Conservation (phyloP, 805 yeast species). For the Scheffersomyces coipomensis region DNA sequence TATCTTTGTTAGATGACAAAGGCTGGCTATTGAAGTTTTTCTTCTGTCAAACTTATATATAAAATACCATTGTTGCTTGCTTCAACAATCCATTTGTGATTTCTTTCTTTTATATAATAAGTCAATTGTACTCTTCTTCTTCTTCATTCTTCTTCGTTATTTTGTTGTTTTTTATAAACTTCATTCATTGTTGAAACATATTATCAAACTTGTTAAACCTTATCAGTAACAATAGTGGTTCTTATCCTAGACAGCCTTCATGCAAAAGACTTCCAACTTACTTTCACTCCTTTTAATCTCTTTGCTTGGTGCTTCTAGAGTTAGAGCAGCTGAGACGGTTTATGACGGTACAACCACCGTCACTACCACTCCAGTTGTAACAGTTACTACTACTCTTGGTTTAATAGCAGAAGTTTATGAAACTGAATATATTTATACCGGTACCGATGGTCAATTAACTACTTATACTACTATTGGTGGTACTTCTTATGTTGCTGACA, state of each 20-base stretch:
- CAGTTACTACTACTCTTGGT: constrained; percentile 28
- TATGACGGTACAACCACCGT: constrained; percentile 18
- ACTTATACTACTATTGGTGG: constrained; percentile 21
- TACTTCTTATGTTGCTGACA: constrained; percentile 3
- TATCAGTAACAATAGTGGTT: no score
- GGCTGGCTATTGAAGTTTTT: no score
- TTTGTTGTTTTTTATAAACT: no score
- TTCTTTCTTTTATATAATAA: no score
- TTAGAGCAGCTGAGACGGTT: constrained; percentile 3
- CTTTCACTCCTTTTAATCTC: background rate
- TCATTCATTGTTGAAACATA: no score
- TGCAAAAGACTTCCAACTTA: background rate
- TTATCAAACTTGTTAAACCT: no score
- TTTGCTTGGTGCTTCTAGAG: background rate
- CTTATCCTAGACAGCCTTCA: background rate
- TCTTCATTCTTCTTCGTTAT: no score
- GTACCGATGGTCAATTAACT: constrained; percentile 26
- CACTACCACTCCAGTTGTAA: constrained; percentile 27
- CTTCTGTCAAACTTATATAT: no score
- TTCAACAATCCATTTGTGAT: no score
- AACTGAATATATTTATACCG: constrained; percentile 30
- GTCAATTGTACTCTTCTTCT: no score
- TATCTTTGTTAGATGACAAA: no score
- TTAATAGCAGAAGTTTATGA: constrained; percentile 22
- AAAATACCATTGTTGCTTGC: no score